Evolutionary conservation across 257 asterid species (phyloP), one percentile per base, ranked within the genome.

Genomic region (Gentiana straminea): DNA sequence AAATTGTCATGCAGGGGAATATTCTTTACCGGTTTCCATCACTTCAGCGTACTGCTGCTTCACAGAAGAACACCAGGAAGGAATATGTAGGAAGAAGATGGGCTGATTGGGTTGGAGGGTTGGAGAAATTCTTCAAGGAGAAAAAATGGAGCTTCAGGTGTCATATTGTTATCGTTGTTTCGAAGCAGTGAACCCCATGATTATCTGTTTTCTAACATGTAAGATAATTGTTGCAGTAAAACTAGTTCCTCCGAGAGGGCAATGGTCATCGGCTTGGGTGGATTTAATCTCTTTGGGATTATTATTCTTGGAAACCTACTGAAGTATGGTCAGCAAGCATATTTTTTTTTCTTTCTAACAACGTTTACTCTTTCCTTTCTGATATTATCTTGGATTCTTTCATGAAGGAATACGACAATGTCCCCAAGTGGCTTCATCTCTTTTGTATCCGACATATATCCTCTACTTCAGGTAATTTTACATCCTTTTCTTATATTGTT

Each of bases 1-100:
- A 45, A 58, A 59, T 35, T 44, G 64, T 54, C 63, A 39, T 70
- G 73, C 91, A 92, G 99, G 99, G 99, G 41, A 85, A 88, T 66
- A 92, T 92, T 68, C 75, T 92, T 58, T 92, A 92, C 82, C 84
- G 91, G 55, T 92, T 92, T 70, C 97, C 99, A 57, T 85, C 97
- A 54, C 76, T 92, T 46, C 99, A 92, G 71, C 99, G 99, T 61
- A 92, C 99, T 49, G 99, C 94, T 64, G 59, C 86, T 59, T 81
- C 80, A n/a, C 86, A 76, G 64, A 77, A 76, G 74, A 73, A 79
- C 70, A 79, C 81, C 53, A 75, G 76, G 80, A 88, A 83, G 84
- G 97, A 88, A 73, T 85, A 80, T 46, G 78, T 83, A 44, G 95
- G 99, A 53, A 83, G 67, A 74, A 77, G 52, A 56, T 85, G 83